Base-by-base conservation (phyloP, 208 protist species). In the Acanthamoeba triangularis region DNA sequence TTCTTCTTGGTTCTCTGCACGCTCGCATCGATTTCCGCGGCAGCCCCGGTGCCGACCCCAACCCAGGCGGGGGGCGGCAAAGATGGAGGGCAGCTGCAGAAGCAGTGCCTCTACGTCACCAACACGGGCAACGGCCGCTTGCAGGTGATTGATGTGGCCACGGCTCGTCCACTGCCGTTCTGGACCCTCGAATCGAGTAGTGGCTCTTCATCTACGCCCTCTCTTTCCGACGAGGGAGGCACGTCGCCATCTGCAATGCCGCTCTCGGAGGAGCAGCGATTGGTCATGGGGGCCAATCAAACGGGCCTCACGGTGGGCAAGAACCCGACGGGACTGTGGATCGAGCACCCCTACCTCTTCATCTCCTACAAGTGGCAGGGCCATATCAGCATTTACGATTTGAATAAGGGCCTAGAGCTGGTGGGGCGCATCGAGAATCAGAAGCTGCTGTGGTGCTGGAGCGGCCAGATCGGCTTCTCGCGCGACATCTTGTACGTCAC, bases 341-440 rank as follows among this genome's bases (percentile, higher is more conserved):
- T 84, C 41, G 74, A 84, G 74, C 44, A 84, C 37, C 74, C 74
- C 30, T 84, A 56, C 74, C 23, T 84, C 41, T 84, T 84, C 74
- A 84, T 84, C 37, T 84, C 74, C 41, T 84, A 84, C 74, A 84
- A 84, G n/a, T 84, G 74, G 74, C 37, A 44, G 74, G 30, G 37
- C 18, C 74, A 84, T n/a, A 84, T 84, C 74, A 84, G 33, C 74
- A 54, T 84, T 41, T 84, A 52, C 41, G 20, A 84, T 41, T 10
- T 84, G 11, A 14, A 11, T 5, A 23, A 54, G n/a, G 33, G 33
- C 18, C 0, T 84, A 41, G 37, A 49, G 33, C 74, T 44, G 2
- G 74, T 54, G 41, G 74, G 74, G 25, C 74, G 74, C 41, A 84
- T 84, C 6, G 35, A 44, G 41, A 54, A 52, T 2, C 41, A 84